Conservation (phyloP, 768 basidiomycete species). For the Hericium coralloides region DNA sequence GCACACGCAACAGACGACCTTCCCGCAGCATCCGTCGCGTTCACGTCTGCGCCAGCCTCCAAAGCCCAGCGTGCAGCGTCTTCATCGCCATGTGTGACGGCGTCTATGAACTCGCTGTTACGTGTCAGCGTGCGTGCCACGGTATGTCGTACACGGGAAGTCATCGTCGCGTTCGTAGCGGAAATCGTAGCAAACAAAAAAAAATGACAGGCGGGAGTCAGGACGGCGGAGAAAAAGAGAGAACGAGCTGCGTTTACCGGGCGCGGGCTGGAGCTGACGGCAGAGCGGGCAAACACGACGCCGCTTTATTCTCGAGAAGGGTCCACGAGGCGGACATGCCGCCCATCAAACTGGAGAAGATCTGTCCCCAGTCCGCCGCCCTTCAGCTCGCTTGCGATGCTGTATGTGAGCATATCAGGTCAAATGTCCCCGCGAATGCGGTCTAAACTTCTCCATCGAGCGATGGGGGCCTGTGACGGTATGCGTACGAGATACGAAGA, state of each 20-base stretch:
- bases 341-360: slow-evolving; percentile 1
- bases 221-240: slow-evolving; percentile 2
- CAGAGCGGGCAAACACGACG: slow-evolving; percentile 2
- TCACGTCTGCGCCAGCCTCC: slow-evolving; percentile 55
- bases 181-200: background rate
- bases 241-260: background rate
- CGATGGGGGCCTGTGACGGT: too few species aligned
- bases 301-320: slow-evolving; percentile 5
- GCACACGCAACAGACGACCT: slow-evolving; percentile 60
- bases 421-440: too few species aligned
- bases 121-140: background rate
- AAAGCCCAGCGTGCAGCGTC: slow-evolving; percentile 45
- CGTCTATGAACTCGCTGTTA: slow-evolving; percentile 20
- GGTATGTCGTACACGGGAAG: slow-evolving; percentile 1
- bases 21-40: slow-evolving; percentile 51
- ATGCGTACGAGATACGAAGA: too few species aligned
- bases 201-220: background rate
- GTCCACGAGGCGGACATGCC: slow-evolving; percentile 2
- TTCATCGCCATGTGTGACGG: slow-evolving; percentile 49
- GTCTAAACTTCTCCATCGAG: too few species aligned
- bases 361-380: background rate
- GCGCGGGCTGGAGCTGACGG: slow-evolving; percentile 7
- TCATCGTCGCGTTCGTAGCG: background rate
- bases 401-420: too few species aligned
- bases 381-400: background rate